These are phyloP conservation scores for Chlamydomonas sphaeroides DNA, from an alignment of 139 green algal species.

Conservation along the genomic window DNA sequence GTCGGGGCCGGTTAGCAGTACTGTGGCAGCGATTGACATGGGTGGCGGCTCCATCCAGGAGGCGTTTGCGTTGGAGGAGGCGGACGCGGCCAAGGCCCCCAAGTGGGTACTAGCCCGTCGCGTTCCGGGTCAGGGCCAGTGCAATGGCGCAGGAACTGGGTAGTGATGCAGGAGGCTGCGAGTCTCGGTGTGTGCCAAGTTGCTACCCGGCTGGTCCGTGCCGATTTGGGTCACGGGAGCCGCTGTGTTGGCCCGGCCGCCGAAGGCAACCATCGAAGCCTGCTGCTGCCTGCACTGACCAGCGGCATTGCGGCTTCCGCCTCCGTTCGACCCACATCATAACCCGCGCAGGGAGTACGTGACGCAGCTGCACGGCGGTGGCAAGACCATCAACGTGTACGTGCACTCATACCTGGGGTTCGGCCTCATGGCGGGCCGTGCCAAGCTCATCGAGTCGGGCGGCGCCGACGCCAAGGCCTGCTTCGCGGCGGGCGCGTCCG, in stretches of 20 bases:
- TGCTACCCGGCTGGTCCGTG: too few species aligned
- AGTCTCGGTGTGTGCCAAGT: too few species aligned
- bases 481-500: slow-evolving; percentile 55
- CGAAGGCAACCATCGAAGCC: too few species aligned
- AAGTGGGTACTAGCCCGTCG: not conserved
- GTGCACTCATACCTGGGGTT: slow-evolving; percentile 97
- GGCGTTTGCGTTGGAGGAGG: slow-evolving; percentile 81
- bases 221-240: too few species aligned
- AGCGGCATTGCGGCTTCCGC: too few species aligned
- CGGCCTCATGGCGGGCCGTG: slow-evolving; percentile 95
- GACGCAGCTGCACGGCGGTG: slow-evolving; percentile 51
- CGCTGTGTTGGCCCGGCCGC: too few species aligned
- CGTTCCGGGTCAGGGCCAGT: too few species aligned
- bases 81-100: slow-evolving; percentile 66
- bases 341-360: slow-evolving; percentile 11
- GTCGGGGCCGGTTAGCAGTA: slow-evolving; percentile 62
- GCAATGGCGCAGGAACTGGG: too few species aligned
- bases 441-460: slow-evolving; percentile 71
- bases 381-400: slow-evolving; percentile 89
- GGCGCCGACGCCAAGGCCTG: slow-evolving; percentile 72
- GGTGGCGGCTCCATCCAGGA: slow-evolving; percentile 92
- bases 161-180: too few species aligned
- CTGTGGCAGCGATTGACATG: slow-evolving; percentile 93
- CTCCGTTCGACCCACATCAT: too few species aligned
- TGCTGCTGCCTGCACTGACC: too few species aligned